Conservation (phyloP, 306 rosid genomes). For the Abrus pulchellus region DNA sequence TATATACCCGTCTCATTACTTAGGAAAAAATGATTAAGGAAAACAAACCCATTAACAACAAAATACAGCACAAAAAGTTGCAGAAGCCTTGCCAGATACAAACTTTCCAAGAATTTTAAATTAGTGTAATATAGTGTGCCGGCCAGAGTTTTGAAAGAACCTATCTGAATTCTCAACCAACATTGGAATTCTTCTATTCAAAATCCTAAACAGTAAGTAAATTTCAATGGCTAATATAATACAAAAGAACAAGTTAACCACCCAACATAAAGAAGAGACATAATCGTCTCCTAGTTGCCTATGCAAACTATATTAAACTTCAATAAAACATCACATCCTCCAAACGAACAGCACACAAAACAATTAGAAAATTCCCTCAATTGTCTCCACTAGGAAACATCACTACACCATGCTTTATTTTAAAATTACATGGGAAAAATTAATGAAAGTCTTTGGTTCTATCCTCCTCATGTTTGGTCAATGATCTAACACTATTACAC, state of each 20-base stretch:
- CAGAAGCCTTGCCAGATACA: slow-evolving; percentile 50
- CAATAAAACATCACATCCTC: slow-evolving; percentile 77
- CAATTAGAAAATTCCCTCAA: slow-evolving; percentile 72
- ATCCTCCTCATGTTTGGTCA: slow-evolving; percentile 57
- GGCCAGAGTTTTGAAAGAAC: slow-evolving; percentile 58
- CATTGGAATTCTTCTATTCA: slow-evolving; percentile 45
- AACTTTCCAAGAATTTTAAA: slow-evolving; percentile 40
- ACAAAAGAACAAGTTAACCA: slow-evolving; percentile 62
- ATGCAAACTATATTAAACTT: slow-evolving; percentile 44
- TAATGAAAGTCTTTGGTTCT: slow-evolving; percentile 44
- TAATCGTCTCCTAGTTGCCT: slow-evolving; percentile 56
- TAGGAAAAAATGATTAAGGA: neutral
- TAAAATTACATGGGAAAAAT: slow-evolving; percentile 16
- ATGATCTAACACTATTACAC: slow-evolving; percentile 52
- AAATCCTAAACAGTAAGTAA: slow-evolving; percentile 43
- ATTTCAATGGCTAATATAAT: slow-evolving; percentile 49
- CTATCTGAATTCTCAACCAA: slow-evolving; percentile 45
- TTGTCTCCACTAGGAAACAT: slow-evolving; percentile 61
- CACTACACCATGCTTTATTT: slow-evolving; percentile 51
- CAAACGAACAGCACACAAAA: slow-evolving; percentile 77
- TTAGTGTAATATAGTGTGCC: slow-evolving; percentile 58
- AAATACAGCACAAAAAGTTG: slow-evolving; percentile 53
- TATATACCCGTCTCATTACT: neutral
- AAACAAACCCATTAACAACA: slow-evolving; percentile 36
- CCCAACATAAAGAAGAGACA: slow-evolving; percentile 65